phyloP scores from a whole-genome alignment of 139 green algal genomes.

The Protoeuglena noctilucae region DNA sequence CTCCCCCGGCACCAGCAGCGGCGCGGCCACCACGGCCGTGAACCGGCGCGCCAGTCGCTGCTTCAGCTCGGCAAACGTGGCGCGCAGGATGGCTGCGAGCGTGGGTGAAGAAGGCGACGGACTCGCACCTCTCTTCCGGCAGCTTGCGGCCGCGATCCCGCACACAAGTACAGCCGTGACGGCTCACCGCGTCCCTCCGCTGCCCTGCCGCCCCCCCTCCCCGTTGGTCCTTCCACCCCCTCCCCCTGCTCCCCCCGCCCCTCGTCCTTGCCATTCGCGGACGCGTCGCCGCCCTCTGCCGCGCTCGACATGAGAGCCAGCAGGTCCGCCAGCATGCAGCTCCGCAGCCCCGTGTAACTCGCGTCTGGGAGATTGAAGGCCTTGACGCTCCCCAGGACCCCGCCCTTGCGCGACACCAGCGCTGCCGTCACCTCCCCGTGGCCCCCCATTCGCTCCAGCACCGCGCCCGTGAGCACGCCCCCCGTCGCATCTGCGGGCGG shows the following conservation, averaged over 20 bases:
- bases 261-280: not conserved
- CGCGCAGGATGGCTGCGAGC: no score
- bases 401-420: not conserved
- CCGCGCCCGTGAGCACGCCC: slow-evolving; percentile 44
- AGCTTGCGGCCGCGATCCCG: no score
- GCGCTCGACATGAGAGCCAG: not conserved
- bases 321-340: not conserved
- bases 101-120: no score
- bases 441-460: slow-evolving; percentile 55
- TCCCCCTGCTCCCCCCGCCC: not conserved
- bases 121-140: no score
- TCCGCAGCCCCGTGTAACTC: not conserved
- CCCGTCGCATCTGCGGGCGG: slow-evolving; percentile 47
- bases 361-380: not conserved
- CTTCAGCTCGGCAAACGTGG: not conserved
- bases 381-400: not conserved
- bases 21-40: slow-evolving; percentile 38
- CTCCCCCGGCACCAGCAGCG: slow-evolving; percentile 22
- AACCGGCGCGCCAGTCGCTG: slow-evolving; percentile 23
- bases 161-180: no score
- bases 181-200: no score
- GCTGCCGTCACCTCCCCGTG: slow-evolving; percentile 28
- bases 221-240: not conserved
- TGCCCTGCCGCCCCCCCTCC: not conserved
- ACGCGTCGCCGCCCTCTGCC: no score